These are phyloP conservation scores for Dichomitus squalens DNA, from an alignment of 1,284 basidiomycete genomes.

Conservation along the genomic window DNA sequence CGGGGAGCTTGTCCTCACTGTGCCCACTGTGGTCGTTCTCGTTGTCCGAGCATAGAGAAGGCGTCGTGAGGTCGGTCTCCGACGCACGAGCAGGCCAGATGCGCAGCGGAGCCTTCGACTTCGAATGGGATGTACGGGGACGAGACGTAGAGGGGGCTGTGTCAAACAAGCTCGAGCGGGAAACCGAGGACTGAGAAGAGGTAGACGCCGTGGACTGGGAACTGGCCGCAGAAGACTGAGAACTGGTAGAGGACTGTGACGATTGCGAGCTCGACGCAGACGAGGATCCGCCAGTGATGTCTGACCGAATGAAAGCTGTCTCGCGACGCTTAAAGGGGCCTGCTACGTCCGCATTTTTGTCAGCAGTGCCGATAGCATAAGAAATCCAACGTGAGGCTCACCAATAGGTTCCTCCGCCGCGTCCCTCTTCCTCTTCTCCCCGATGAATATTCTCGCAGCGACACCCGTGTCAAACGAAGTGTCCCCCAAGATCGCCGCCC, in stretches of 20 bases:
- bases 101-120: slow-evolving; percentile 9
- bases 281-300: slow-evolving; percentile 5
- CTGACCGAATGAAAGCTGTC: slow-evolving; percentile 10
- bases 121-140: slow-evolving; percentile 9
- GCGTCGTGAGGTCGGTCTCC: slow-evolving; percentile 46
- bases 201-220: slow-evolving; percentile 1
- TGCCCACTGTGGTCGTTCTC: slow-evolving; percentile 41
- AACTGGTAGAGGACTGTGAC: slow-evolving; percentile 12
- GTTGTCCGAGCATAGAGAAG: slow-evolving; percentile 70
- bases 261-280: slow-evolving; percentile 5
- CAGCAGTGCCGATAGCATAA: neutral
- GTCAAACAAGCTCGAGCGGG: slow-evolving; percentile 12
- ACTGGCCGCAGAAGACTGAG: slow-evolving; percentile 6
- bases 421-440: slow-evolving; percentile 30
- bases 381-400: neutral
- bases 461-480: slow-evolving; percentile 24
- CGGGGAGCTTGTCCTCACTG: slow-evolving; percentile 40
- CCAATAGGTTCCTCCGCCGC: slow-evolving; percentile 14
- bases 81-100: slow-evolving; percentile 31
- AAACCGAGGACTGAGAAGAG: slow-evolving; percentile 4
- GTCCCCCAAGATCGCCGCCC: slow-evolving; percentile 24
- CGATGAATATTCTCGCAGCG: slow-evolving; percentile 23
- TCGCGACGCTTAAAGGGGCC: slow-evolving; percentile 20
- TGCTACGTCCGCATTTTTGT: neutral
- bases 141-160: neutral